Evolutionary conservation across 2,329 filamentous ascomycete genomes (phyloP).

Genomic region (Epichloe bromicola): DNA sequence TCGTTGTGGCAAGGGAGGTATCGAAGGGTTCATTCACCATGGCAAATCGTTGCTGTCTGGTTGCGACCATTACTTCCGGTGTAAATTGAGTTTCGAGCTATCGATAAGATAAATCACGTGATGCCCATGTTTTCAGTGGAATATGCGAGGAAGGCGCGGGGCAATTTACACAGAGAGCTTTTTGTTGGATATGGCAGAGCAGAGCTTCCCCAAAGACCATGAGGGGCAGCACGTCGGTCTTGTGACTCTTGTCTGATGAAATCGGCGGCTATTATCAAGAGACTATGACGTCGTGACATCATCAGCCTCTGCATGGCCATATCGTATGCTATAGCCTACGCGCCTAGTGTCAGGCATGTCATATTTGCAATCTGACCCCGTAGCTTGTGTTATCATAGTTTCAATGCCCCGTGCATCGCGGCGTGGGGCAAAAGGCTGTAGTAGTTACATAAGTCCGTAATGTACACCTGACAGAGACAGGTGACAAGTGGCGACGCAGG

Average conservation of each 20-base stretch:
- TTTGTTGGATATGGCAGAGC: no score
- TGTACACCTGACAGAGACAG: no score
- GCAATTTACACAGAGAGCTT: background rate
- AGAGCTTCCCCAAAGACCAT: no score
- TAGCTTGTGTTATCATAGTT: background rate
- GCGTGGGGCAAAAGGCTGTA: background rate
- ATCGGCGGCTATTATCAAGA: background rate
- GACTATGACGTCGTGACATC: background rate
- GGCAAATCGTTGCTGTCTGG: background rate
- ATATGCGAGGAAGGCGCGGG: slow-evolving; percentile 6
- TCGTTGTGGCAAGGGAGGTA: background rate
- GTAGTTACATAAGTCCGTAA: no score
- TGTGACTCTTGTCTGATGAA: background rate
- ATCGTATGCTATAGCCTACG: background rate
- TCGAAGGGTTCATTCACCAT: background rate
- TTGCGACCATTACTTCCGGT: background rate
- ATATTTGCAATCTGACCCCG: background rate
- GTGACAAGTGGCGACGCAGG: no score
- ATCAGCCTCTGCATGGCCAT: background rate
- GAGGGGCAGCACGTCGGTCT: background rate
- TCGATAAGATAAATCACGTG: slow-evolving; percentile 4
- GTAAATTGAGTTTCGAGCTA: background rate
- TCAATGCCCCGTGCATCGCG: background rate
- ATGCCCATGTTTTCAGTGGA: background rate
- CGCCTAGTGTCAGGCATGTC: background rate